These are phyloP conservation scores for Zygoascus biomembranicola DNA, from an alignment of 805 yeast species.

Conservation along the genomic window DNA sequence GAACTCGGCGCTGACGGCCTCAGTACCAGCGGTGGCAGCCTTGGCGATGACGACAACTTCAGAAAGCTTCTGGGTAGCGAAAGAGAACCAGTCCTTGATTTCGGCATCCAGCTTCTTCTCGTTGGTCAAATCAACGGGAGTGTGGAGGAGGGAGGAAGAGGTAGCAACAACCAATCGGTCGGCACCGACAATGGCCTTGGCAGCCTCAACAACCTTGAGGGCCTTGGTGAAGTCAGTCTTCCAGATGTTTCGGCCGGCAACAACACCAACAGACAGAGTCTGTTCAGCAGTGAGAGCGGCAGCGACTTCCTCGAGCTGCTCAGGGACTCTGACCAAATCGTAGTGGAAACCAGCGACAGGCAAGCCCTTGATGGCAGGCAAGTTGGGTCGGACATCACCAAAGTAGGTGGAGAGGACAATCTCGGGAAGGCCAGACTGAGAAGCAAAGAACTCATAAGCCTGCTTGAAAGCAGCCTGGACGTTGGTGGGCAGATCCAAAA, in stretches of 20 bases:
- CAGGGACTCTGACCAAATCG: slow-evolving; percentile 93
- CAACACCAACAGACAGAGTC: slow-evolving; percentile 89
- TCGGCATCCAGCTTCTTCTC: slow-evolving; percentile 87
- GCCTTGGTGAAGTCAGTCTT: slow-evolving; percentile 91
- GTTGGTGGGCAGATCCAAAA: slow-evolving; percentile 80
- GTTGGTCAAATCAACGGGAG: slow-evolving; percentile 91
- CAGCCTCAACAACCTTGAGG: slow-evolving; percentile 69
- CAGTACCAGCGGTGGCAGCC: slow-evolving; percentile 62
- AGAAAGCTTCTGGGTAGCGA: slow-evolving; percentile 90
- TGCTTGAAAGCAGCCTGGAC: slow-evolving; percentile 81
- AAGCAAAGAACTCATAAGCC: slow-evolving; percentile 63
- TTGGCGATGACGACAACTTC: slow-evolving; percentile 91
- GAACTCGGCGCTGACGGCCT: slow-evolving; percentile 66
- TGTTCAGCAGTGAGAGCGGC: slow-evolving; percentile 60
- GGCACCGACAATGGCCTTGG: slow-evolving; percentile 75
- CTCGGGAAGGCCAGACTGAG: slow-evolving; percentile 65
- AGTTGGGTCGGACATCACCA: slow-evolving; percentile 98
- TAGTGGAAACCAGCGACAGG: slow-evolving; percentile 95
- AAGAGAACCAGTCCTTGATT: slow-evolving; percentile 96
- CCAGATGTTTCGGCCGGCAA: slow-evolving; percentile 99
- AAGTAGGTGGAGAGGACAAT: slow-evolving; percentile 85
- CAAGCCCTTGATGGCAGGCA: slow-evolving; percentile 76
- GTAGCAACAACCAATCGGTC: slow-evolving; percentile 73
- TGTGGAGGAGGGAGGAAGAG: slow-evolving; percentile 94
- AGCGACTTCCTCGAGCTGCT: slow-evolving; percentile 81